These are phyloP conservation scores for Funneliformis caledonium DNA, from an alignment of 371 early-diverging fungal genomes.

Conservation along the genomic window DNA sequence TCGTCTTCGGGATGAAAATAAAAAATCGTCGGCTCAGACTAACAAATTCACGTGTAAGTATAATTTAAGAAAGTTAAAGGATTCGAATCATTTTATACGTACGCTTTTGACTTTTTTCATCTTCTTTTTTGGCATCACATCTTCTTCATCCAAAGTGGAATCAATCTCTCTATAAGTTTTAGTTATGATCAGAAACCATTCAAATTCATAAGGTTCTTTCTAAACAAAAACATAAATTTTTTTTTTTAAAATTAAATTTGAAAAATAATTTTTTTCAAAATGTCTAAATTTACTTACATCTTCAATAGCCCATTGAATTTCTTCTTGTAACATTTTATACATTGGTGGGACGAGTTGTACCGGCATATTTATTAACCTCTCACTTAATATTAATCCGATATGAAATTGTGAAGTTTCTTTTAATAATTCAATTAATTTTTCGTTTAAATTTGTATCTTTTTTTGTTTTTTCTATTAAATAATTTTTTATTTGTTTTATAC, in stretches of 20 bases:
- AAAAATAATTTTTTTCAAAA: background rate
- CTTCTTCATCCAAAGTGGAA: constrained; percentile 18
- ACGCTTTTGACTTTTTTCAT: constrained; percentile 61
- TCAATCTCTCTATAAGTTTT: constrained; percentile 70
- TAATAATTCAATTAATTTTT: constrained; percentile 56
- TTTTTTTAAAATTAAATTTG: background rate
- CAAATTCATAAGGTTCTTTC: constrained; percentile 77
- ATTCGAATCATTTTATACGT: background rate
- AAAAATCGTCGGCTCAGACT: constrained; percentile 57
- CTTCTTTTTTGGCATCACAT: constrained; percentile 14
- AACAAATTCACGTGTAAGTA: background rate
- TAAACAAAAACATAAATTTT: constrained; percentile 41
- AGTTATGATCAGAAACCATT: constrained; percentile 79
- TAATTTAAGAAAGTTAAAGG: background rate
- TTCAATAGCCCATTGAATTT: constrained; percentile 76
- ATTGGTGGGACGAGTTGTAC: constrained; percentile 89
- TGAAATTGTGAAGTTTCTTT: constrained; percentile 42
- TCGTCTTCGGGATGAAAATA: constrained; percentile 94
- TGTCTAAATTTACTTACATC: constrained; percentile 53
- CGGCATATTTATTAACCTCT: constrained; percentile 96
- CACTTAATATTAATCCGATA: constrained; percentile 82
- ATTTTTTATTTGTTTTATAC: constrained; percentile 55
- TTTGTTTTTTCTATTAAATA: constrained; percentile 73
- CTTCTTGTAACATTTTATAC: constrained; percentile 86
- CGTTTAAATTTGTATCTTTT: constrained; percentile 53